Evolutionary conservation across 257 asterid species (phyloP), one percentile per base, ranked within the genome.

Genomic region (Solanum tacnaense): DNA sequence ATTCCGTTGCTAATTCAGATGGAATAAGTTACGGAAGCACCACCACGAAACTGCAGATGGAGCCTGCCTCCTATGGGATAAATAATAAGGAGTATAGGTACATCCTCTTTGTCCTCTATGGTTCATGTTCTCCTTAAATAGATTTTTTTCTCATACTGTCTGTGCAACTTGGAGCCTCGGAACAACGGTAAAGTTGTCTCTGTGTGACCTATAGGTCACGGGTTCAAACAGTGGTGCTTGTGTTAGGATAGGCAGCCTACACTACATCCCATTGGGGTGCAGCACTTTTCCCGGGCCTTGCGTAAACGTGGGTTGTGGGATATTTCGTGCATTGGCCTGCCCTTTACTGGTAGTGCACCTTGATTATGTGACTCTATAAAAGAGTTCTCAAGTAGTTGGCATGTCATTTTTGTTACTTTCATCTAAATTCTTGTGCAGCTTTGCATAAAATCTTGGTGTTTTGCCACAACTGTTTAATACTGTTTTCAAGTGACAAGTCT

Each of bases 11-110:
- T 86, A 90, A 89, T 90, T 92, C 98, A 1, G 98, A 95, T 74
- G 92, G 91, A 74, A 91, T 94, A 35, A 91, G 93, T 89, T 95
- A 92, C 9, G 98, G 95, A 88, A 94, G 92, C 91, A 91, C 86
- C 67, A 89, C 86, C 39, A 90, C 94, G 23, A 95, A 95, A 94
- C 89, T 93, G 92, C 99, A 94, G 92, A 93, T 94, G 92, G 98
- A 96, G 84, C 94, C 96, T 46, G 88, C 68, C 84, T 81, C 95
- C 7, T 96, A 93, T 74, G 96, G 95, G 88, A 93, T 89, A n/a
- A 93, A 91, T 79, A 92, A 88, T 89, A 94, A 92, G 91, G 98
- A 94, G 49, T 93, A 91, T 92, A 94, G 99, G 99, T 96, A 93
- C 84, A 27, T 87, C 23, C 52, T 2, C 16, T 67, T 46, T 84